These are phyloP conservation scores for Scenedesmus sp. DNA, from an alignment of 163 green algal species.

Conservation along the genomic window DNA sequence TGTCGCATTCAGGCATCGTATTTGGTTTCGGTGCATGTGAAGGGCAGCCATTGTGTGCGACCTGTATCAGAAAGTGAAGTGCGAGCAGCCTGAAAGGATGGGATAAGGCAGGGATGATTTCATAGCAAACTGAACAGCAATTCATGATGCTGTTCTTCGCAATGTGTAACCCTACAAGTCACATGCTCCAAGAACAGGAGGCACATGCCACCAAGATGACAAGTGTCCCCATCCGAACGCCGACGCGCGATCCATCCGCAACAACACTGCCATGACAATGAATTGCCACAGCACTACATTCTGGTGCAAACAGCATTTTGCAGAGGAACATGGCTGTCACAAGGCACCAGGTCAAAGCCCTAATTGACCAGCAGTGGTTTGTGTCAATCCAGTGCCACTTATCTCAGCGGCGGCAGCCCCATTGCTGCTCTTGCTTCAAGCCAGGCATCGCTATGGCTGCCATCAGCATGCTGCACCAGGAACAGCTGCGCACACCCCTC, in stretches of 20 bases:
- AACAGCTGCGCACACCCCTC: not conserved
- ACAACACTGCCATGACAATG: no score
- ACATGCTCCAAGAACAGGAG: constrained; percentile 5
- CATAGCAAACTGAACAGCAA: not conserved
- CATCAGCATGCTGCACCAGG: constrained; percentile 28
- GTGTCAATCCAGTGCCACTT: not conserved
- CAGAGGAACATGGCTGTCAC: not conserved
- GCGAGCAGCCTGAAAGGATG: not conserved
- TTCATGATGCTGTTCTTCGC: no score
- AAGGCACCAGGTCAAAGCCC: not conserved
- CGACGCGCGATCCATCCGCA: not conserved
- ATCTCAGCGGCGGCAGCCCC: constrained; percentile 27
- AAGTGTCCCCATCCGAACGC: not conserved
- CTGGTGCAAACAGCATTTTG: not conserved
- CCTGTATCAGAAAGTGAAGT: not conserved
- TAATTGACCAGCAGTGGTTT: not conserved
- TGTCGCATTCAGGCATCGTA: not conserved
- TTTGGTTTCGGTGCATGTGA: not conserved
- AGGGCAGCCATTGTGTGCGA: not conserved
- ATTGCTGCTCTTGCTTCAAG: constrained; percentile 32
- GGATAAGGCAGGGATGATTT: not conserved
- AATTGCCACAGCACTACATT: not conserved
- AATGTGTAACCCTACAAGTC: not conserved
- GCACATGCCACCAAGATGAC: not conserved
- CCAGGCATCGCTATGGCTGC: constrained; percentile 17